These are phyloP conservation scores for Huntiella savannae DNA, from an alignment of 2,329 filamentous ascomycete genomes.

Conservation along the genomic window DNA sequence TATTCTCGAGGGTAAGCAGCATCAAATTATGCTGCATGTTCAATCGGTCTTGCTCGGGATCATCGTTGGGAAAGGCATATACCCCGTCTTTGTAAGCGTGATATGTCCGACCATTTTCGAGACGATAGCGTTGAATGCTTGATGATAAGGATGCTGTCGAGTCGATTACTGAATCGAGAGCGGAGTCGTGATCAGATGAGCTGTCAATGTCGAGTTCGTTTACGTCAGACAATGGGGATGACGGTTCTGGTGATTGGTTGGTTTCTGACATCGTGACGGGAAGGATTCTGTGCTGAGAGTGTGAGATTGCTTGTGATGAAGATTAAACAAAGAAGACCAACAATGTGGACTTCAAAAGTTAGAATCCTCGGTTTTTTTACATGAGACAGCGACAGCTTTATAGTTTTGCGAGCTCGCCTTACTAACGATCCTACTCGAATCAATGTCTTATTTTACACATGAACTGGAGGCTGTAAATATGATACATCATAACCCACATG, in stretches of 20 bases:
- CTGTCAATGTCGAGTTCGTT: neutral
- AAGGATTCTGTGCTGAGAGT: no score
- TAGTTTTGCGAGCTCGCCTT: no score
- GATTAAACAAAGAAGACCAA: no score
- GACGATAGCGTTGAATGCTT: constrained; percentile 13
- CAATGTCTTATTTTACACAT: neutral
- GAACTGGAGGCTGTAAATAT: neutral
- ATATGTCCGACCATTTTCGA: constrained; percentile 16
- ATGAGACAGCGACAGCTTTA: no score
- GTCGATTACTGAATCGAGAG: neutral
- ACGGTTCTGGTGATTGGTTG: neutral
- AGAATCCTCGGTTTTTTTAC: no score
- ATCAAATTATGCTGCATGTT: constrained; percentile 21
- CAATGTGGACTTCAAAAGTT: no score
- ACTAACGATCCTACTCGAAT: neutral
- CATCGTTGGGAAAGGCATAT: constrained; percentile 16
- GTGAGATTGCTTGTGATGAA: no score
- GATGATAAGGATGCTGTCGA: constrained; percentile 12
- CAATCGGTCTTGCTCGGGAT: constrained; percentile 10
- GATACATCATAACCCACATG: no score
- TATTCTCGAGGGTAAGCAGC: constrained; percentile 17
- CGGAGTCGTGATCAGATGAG: neutral
- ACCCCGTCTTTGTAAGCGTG: constrained; percentile 16
- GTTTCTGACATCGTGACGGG: no score
- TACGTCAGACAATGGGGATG: neutral